Evolutionary conservation across 768 basidiomycete species (phyloP).

Genomic region (Lentinula aciculospora): DNA sequence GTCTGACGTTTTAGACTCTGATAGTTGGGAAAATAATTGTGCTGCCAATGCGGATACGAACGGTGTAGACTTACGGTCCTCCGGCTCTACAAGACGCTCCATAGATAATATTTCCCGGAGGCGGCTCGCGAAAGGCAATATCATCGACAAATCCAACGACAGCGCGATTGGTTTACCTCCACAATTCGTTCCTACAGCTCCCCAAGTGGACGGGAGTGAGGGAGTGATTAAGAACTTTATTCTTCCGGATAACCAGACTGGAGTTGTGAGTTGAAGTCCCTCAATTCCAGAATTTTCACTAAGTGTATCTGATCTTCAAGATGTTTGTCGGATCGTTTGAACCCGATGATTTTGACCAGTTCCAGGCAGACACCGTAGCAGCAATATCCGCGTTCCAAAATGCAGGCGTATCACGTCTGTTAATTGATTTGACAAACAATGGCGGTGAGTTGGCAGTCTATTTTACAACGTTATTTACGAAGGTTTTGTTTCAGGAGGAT

Average conservation of each 20-base stretch:
- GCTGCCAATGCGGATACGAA: conserved; percentile 44
- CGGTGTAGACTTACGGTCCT: conserved; percentile 36
- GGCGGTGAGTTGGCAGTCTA: conserved; percentile 34
- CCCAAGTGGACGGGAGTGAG: conserved; percentile 36
- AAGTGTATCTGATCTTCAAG: conserved; percentile 19
- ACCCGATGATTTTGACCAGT: conserved; percentile 37
- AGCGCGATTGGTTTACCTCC: conserved; percentile 40
- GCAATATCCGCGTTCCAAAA: conserved; percentile 40
- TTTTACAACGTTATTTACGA: neutral
- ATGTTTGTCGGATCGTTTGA: conserved; percentile 60
- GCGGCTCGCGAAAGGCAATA: conserved; percentile 27
- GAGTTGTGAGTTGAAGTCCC: conserved; percentile 38
- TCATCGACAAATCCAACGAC: conserved; percentile 35
- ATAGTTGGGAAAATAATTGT: conserved; percentile 57
- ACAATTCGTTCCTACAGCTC: conserved; percentile 41
- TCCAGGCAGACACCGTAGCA: conserved; percentile 45
- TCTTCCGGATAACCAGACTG: conserved; percentile 49
- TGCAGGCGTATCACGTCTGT: conserved; percentile 41
- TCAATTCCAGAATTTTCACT: neutral
- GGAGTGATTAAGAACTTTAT: conserved; percentile 54
- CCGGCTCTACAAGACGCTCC: neutral
- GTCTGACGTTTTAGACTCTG: neutral
- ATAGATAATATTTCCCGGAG: conserved; percentile 1
- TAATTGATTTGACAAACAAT: conserved; percentile 61
- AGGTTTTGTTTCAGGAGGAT: conserved; percentile 37